These are phyloP conservation scores for Cudoniella acicularis DNA, from an alignment of 495 filamentous ascomycete species.

Conservation along the genomic window DNA sequence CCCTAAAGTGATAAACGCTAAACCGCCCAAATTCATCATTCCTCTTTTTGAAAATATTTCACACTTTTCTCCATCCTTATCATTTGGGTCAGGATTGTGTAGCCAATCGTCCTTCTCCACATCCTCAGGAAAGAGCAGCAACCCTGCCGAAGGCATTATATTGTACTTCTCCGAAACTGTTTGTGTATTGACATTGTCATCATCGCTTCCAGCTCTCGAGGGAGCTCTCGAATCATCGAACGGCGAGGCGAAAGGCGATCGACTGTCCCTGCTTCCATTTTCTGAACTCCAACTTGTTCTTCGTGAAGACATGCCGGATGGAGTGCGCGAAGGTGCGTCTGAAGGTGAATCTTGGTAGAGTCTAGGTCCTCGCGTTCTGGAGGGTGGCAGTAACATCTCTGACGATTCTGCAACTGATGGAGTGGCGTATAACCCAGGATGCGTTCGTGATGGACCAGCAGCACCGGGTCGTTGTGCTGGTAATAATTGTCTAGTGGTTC, in stretches of 20 bases:
- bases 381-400: slow-evolving; percentile 26
- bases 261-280: slow-evolving; percentile 45
- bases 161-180: slow-evolving; percentile 78
- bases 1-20: slow-evolving; percentile 58
- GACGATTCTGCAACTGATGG: slow-evolving; percentile 16
- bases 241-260: slow-evolving; percentile 46
- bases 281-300: slow-evolving; percentile 63
- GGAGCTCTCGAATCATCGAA: slow-evolving; percentile 57
- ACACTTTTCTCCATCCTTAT: slow-evolving; percentile 59
- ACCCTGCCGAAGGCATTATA: slow-evolving; percentile 66
- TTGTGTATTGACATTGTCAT: slow-evolving; percentile 67
- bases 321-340: slow-evolving; percentile 13
- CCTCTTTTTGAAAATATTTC: slow-evolving; percentile 67
- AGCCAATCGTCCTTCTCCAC: slow-evolving; percentile 76
- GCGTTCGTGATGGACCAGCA: neutral
- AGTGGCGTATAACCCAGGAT: slow-evolving; percentile 11
- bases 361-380: slow-evolving; percentile 13
- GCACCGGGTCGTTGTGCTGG: slow-evolving; percentile 2
- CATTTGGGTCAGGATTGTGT: slow-evolving; percentile 67
- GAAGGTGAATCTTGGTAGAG: slow-evolving; percentile 21
- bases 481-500: slow-evolving; percentile 20
- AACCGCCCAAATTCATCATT: slow-evolving; percentile 62
- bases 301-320: slow-evolving; percentile 47
- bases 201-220: slow-evolving; percentile 61
- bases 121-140: slow-evolving; percentile 71